A percentile compares a stretch with the other conserved stretches of the same genome.
phyloP scores from a whole-genome alignment of 176 grass and related monocot species.

The Cenchrus fungigraminus region DNA sequence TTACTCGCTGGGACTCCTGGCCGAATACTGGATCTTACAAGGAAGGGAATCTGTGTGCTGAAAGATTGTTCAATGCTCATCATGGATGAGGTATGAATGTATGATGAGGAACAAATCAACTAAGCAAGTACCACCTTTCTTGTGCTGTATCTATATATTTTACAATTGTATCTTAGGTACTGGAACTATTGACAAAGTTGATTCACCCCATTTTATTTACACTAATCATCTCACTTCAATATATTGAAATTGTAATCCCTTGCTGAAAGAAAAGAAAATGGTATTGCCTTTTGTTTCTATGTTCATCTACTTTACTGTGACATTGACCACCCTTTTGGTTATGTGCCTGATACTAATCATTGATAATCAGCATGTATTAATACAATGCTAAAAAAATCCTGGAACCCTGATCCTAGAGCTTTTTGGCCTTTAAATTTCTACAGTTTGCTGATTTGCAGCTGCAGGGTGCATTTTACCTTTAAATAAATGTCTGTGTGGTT shows the following conservation, averaged over 20 bases:
- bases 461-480: not conserved
- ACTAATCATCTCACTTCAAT: not conserved
- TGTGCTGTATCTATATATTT: constrained; percentile 19
- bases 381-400: not conserved
- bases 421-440: constrained; percentile 1
- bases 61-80: constrained; percentile 88
- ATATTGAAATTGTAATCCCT: not conserved
- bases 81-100: constrained; percentile 93
- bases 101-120: constrained; percentile 7
- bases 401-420: not conserved
- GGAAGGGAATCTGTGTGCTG: constrained; percentile 89
- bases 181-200: not conserved
- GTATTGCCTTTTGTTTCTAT: not conserved
- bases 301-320: not conserved
- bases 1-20: constrained; percentile 93
- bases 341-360: not conserved
- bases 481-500: not conserved
- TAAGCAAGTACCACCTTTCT: not conserved
- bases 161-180: not conserved
- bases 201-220: not conserved
- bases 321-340: not conserved
- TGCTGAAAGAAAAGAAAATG: constrained; percentile 1
- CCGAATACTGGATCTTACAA: constrained; percentile 79
- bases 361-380: not conserved
- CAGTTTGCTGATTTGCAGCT: not conserved